Evolutionary conservation across 2,329 filamentous ascomycete genomes (phyloP).

Genomic region (Neonectria faginata): DNA sequence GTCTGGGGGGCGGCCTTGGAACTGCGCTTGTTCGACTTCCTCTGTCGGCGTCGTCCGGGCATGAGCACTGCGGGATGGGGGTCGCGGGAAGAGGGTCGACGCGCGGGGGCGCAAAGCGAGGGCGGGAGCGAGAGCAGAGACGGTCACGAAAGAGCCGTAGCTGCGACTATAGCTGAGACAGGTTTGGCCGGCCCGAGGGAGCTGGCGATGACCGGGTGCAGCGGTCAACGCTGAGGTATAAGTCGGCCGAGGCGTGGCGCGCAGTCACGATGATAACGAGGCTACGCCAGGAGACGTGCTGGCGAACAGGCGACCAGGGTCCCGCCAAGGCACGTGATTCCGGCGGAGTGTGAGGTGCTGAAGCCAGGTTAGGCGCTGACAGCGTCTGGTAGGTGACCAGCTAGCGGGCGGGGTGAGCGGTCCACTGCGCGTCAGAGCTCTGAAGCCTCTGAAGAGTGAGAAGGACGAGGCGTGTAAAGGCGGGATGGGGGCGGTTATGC

Average conservation of each 20-base stretch:
- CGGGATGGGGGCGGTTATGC: neutral
- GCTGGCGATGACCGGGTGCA: slow-evolving; percentile 45
- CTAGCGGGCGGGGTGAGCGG: slow-evolving; percentile 32
- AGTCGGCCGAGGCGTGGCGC: slow-evolving; percentile 47
- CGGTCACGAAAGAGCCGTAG: slow-evolving; percentile 22
- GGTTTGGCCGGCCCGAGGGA: slow-evolving; percentile 21
- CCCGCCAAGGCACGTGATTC: slow-evolving; percentile 46
- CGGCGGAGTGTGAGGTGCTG: slow-evolving; percentile 27
- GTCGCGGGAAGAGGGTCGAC: slow-evolving; percentile 11
- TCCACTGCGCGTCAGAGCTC: slow-evolving; percentile 6
- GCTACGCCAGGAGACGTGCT: slow-evolving; percentile 40
- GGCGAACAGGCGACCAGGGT: slow-evolving; percentile 39
- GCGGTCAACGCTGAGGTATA: slow-evolving; percentile 48
- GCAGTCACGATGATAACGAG: slow-evolving; percentile 41
- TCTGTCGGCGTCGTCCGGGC: slow-evolving; percentile 46
- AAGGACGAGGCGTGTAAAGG: neutral
- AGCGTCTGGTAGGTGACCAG: slow-evolving; percentile 18
- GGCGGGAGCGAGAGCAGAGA: neutral
- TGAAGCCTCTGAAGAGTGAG: neutral
- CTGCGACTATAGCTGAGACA: slow-evolving; percentile 27
- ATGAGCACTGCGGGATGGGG: slow-evolving; percentile 46
- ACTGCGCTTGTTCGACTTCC: slow-evolving; percentile 37
- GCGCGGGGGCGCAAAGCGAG: slow-evolving; percentile 19
- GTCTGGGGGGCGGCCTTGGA: slow-evolving; percentile 34
- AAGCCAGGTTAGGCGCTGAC: slow-evolving; percentile 28